Conservation (phyloP, 2,329 filamentous ascomycete genomes). For the Rosellinia necatrix region DNA sequence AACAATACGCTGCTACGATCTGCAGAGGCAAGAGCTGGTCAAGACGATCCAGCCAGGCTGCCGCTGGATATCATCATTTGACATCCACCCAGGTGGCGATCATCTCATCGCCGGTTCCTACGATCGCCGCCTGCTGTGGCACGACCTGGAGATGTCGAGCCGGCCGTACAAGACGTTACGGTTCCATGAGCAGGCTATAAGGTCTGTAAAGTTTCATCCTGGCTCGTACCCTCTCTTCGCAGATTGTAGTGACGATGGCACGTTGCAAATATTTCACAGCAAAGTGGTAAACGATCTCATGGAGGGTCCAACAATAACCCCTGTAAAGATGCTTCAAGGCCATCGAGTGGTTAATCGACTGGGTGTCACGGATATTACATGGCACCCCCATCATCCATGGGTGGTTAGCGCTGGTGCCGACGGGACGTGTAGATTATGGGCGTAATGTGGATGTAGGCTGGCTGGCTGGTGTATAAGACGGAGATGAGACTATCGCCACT, state of each 20-base stretch:
- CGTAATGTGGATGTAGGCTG: slow-evolving; percentile 53
- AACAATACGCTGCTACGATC: slow-evolving; percentile 90
- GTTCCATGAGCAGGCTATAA: slow-evolving; percentile 91
- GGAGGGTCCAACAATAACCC: slow-evolving; percentile 95
- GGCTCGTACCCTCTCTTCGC: slow-evolving; percentile 82
- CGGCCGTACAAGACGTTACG: slow-evolving; percentile 95
- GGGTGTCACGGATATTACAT: slow-evolving; percentile 91
- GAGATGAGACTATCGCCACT: slow-evolving; percentile 5
- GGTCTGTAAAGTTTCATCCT: slow-evolving; percentile 81
- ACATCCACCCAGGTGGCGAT: slow-evolving; percentile 90
- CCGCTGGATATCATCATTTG: slow-evolving; percentile 90
- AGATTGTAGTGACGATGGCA: slow-evolving; percentile 93
- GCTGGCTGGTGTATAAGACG: slow-evolving; percentile 14
- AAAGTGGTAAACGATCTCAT: slow-evolving; percentile 94
- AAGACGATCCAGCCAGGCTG: slow-evolving; percentile 94
- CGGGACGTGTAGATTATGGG: slow-evolving; percentile 90
- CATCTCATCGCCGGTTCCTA: slow-evolving; percentile 95
- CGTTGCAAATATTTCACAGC: slow-evolving; percentile 93
- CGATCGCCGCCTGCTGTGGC: slow-evolving; percentile 92
- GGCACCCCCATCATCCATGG: slow-evolving; percentile 96
- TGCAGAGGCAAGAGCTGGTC: slow-evolving; percentile 87
- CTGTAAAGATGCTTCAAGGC: slow-evolving; percentile 89
- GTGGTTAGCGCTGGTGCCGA: slow-evolving; percentile 92
- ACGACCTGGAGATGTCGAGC: slow-evolving; percentile 89
- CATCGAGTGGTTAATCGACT: slow-evolving; percentile 85